These are phyloP conservation scores for Erysiphe pulchra DNA, from an alignment of 2,329 filamentous ascomycete species.

Conservation along the genomic window DNA sequence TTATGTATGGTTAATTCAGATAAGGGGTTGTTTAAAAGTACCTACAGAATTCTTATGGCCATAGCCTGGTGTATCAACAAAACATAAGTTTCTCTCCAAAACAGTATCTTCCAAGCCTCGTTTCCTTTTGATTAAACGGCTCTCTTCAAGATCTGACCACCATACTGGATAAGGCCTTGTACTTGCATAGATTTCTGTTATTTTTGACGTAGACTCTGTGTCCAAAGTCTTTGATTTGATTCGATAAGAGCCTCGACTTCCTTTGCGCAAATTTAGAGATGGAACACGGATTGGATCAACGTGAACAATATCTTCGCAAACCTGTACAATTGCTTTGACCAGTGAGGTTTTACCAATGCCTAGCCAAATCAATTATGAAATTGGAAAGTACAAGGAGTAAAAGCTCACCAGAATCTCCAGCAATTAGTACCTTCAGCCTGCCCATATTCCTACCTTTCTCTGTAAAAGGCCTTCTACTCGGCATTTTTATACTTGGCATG, in stretches of 20 bases:
- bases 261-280: constrained; percentile 11
- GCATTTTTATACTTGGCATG: constrained; percentile 90
- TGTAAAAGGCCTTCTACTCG: constrained; percentile 70
- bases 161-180: constrained; percentile 69
- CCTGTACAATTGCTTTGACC: constrained; percentile 66
- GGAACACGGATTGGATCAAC: constrained; percentile 30
- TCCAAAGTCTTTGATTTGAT: constrained; percentile 8
- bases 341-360: constrained; percentile 74
- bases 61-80: constrained; percentile 61
- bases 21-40: not conserved
- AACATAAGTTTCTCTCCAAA: constrained; percentile 77
- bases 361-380: constrained; percentile 14
- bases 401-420: constrained; percentile 44
- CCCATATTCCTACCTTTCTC: constrained; percentile 63
- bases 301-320: constrained; percentile 79
- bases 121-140: constrained; percentile 29
- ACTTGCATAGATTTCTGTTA: constrained; percentile 51
- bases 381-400: not conserved
- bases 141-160: constrained; percentile 61
- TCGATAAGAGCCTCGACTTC: constrained; percentile 7
- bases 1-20: not conserved
- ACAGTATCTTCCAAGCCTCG: constrained; percentile 53
- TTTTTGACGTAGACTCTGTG: constrained; percentile 15
- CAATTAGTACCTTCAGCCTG: constrained; percentile 67
- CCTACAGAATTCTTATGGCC: constrained; percentile 25